Base-by-base conservation (phyloP, 2,329 filamentous ascomycete species). In the Pseudopithomyces maydicus region DNA sequence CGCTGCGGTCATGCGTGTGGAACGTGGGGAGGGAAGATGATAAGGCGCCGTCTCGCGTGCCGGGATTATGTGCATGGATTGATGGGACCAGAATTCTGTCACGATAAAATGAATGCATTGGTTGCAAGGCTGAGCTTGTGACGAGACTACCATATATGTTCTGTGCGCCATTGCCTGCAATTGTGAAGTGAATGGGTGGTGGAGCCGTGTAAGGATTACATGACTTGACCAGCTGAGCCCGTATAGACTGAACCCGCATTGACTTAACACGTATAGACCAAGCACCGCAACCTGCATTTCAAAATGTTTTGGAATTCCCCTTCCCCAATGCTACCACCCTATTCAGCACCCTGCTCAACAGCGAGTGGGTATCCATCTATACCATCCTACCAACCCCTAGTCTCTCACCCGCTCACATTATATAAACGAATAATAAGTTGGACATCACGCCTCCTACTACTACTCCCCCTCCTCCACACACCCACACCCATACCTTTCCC, bases 41-140 rank as follows among this genome's bases (percentile, higher is more conserved):
- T n/a, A n/a, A n/a, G n/a, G 62, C 35, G 57, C 57, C 64, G 63
- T 62, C 58, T 66, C 66, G 64, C 58, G 61, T 68, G 63, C 69
- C 41, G 63, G 59, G 62, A 66, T 55, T 62, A 54, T 64, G 60
- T 63, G 64, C 45, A 17, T 35, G 45, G 35, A 43, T 62, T 67
- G 66, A 68, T 64, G 63, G 62, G 64, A 64, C 65, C 67, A 61
- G 63, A 61, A 62, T 64, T 68, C 69, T 73, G 72, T 75, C 72
- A 72, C 69, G 72, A 74, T 76, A 74, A 74, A 75, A 72, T 61
- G 69, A 75, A 76, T 73, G 67, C 58, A 75, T 69, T 67, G 67
- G 69, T 74, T 74, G 67, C 73, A 73, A 72, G 65, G 64, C 65
- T 57, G 39, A 29, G 55, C 45, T 56, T 61, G 48, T 55, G 52